These are phyloP conservation scores for Murraya koenigii DNA, from an alignment of 345 rosid species.

Conservation along the genomic window DNA sequence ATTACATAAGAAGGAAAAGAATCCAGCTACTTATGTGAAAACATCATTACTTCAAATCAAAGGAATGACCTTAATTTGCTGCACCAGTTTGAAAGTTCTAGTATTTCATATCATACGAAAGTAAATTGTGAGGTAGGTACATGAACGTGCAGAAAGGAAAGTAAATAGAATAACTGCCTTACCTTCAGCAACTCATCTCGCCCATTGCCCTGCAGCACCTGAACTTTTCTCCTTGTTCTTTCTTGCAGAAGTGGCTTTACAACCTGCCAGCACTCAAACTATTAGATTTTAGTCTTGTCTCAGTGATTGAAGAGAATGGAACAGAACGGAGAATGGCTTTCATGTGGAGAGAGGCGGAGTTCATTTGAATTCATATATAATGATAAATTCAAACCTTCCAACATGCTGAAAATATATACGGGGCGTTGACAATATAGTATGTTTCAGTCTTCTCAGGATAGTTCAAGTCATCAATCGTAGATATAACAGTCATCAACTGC, in stretches of 20 bases:
- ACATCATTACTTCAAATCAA: not conserved
- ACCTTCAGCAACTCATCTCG: constrained; percentile 90
- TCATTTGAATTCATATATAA: not conserved
- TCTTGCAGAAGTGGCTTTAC: constrained; percentile 95
- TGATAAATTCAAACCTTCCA: constrained; percentile 66
- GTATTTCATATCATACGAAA: not conserved
- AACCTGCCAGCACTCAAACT: constrained; percentile 36
- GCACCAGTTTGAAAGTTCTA: not conserved
- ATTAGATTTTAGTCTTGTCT: not conserved
- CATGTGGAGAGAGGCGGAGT: not conserved
- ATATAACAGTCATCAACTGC: constrained; percentile 79
- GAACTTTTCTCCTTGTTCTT: constrained; percentile 84
- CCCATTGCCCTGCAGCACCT: constrained; percentile 80
- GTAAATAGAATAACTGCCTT: constrained; percentile 12
- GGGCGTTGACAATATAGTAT: constrained; percentile 85
- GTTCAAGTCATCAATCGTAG: constrained; percentile 87
- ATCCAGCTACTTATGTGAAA: not conserved
- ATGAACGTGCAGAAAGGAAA: not conserved
- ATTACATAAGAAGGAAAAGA: not conserved
- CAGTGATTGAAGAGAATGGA: not conserved
- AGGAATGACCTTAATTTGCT: not conserved
- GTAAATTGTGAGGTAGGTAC: not conserved
- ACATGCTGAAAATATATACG: constrained; percentile 87
- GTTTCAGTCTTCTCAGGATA: constrained; percentile 95
- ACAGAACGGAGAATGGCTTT: not conserved